Evolutionary conservation across 306 rosid genomes (phyloP).

Genomic region (Prunus armeniaca): DNA sequence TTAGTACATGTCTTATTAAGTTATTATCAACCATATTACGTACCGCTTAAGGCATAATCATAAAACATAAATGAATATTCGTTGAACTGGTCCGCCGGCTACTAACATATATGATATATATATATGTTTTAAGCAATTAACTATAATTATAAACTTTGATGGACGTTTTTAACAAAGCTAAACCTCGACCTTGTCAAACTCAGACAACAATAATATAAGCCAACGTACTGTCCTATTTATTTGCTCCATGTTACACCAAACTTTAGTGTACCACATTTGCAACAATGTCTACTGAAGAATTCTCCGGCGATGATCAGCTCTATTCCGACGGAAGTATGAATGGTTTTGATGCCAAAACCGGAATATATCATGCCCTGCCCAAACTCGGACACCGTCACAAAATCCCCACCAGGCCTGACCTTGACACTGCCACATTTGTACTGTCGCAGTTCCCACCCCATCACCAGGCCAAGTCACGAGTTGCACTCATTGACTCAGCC

Average conservation of each 20-base stretch:
- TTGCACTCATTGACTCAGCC: conserved; percentile 62
- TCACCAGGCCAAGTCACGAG: conserved; percentile 46
- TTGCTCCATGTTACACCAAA: not conserved
- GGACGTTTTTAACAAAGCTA: conserved; percentile 11
- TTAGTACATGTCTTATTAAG: not conserved
- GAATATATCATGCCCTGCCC: conserved; percentile 55
- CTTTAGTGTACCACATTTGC: not conserved
- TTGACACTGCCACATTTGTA: conserved; percentile 57
- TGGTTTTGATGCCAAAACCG: conserved; percentile 54
- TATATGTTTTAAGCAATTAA: not conserved
- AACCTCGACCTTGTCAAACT: not conserved
- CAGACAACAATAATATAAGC: not conserved
- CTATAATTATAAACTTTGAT: not conserved
- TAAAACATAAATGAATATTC: not conserved
- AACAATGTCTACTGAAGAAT: conserved; percentile 18
- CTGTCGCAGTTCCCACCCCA: conserved; percentile 64
- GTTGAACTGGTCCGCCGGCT: not conserved
- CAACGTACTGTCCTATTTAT: not conserved
- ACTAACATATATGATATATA: not conserved
- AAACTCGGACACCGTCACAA: conserved; percentile 30
- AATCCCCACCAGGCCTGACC: conserved; percentile 47
- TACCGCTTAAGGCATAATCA: not conserved
- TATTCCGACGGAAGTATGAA: conserved; percentile 13
- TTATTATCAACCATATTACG: not conserved
- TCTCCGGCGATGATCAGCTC: conserved; percentile 9